Percentiles rank a stretch among this genome's conserved stretches.
Evolutionary conservation across 805 yeast species (phyloP).

Genomic region (Nakazawaea laoshanensis): DNA sequence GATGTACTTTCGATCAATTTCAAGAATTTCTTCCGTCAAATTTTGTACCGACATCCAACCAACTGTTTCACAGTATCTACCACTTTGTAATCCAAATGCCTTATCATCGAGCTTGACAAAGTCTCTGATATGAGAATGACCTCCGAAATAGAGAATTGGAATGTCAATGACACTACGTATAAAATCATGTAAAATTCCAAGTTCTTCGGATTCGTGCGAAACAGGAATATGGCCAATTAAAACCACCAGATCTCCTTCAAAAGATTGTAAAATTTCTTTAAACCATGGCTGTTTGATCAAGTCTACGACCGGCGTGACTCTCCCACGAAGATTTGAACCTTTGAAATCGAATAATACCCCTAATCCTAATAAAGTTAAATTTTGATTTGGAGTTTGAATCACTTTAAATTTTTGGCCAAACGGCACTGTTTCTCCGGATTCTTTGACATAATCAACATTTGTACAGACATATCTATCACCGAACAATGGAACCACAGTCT

Average conservation of each 20-base stretch:
- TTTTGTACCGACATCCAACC: slow-evolving; percentile 68
- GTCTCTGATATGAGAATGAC: slow-evolving; percentile 90
- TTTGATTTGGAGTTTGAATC: slow-evolving; percentile 51
- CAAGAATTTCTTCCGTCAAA: slow-evolving; percentile 13
- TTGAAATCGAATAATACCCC: slow-evolving; percentile 76
- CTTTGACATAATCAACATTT: slow-evolving; percentile 52
- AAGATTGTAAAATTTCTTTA: slow-evolving; percentile 28
- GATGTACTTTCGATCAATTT: slow-evolving; percentile 56
- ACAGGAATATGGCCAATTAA: slow-evolving; percentile 79
- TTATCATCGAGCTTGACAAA: slow-evolving; percentile 57
- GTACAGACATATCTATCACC: slow-evolving; percentile 62
- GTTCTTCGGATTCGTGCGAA: slow-evolving; percentile 45
- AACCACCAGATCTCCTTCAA: slow-evolving; percentile 53
- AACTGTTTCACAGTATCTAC: slow-evolving; percentile 88
- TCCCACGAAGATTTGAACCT: slow-evolving; percentile 45
- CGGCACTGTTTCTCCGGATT: slow-evolving; percentile 36
- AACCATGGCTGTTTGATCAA: slow-evolving; percentile 62
- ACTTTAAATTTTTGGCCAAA: slow-evolving; percentile 64
- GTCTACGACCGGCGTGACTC: slow-evolving; percentile 54
- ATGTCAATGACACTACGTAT: slow-evolving; percentile 58
- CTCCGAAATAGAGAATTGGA: slow-evolving; percentile 83
- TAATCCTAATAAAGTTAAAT: slow-evolving; percentile 50
- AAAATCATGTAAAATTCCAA: slow-evolving; percentile 33
- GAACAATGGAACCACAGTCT: slow-evolving; percentile 46
- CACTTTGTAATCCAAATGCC: slow-evolving; percentile 83